Evolutionary conservation across 352 stramenopile species (phyloP).

Genomic region (Phytophthora macrochlamydospora): DNA sequence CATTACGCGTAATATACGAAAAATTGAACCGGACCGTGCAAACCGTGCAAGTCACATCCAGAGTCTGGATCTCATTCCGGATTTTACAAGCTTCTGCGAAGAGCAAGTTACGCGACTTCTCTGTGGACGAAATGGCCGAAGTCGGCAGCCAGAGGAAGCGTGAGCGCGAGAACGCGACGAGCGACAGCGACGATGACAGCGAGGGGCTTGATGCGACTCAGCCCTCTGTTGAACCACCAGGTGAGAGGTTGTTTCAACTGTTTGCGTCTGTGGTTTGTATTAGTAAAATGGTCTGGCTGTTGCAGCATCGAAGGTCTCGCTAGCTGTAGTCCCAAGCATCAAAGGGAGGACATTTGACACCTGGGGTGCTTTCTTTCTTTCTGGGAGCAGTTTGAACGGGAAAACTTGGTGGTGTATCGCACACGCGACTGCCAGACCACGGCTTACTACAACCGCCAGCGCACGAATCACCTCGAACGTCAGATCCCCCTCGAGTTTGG

Average conservation of each 20-base stretch:
- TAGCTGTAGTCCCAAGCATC: not conserved
- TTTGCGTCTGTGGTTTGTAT: too few species aligned
- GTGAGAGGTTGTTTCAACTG: not conserved
- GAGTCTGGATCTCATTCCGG: not conserved
- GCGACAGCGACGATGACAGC: not conserved
- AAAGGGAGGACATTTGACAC: not conserved
- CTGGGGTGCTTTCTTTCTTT: not conserved
- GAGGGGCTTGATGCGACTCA: not conserved
- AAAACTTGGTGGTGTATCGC: constrained; percentile 3
- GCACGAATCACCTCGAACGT: not conserved
- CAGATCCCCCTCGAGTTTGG: not conserved
- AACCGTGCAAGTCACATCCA: not conserved
- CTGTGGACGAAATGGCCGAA: not conserved
- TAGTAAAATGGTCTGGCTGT: not conserved
- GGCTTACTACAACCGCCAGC: not conserved
- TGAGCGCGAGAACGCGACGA: not conserved
- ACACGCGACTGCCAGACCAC: not conserved
- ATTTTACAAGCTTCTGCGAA: not conserved
- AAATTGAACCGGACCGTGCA: not conserved
- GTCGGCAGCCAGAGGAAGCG: not conserved
- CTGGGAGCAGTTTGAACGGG: not conserved
- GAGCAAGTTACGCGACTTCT: not conserved
- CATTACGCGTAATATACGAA: not conserved
- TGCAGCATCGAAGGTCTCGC: not conserved
- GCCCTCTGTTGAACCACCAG: not conserved